Percentiles rank a stretch among this genome's conserved stretches.
phyloP scores from a whole-genome alignment of 345 rosid genomes.

The Zanthoxylum bungeanum region DNA sequence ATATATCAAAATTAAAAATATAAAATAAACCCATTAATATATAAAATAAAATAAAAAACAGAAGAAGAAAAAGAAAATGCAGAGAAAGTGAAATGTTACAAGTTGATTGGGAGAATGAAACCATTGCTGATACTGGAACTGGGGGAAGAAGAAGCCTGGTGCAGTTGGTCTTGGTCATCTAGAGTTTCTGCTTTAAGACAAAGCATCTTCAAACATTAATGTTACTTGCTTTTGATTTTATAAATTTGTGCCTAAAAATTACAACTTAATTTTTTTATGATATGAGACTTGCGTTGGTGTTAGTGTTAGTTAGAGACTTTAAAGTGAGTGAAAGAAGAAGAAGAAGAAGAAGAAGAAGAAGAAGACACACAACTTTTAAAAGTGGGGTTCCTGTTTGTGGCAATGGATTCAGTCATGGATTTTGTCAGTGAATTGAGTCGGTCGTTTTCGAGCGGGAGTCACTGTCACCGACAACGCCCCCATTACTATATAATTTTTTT shows the following conservation, averaged over 20 bases:
- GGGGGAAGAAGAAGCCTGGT: constrained; percentile 27
- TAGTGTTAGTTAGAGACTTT: not conserved
- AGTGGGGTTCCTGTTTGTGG: not conserved
- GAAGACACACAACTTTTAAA: not conserved
- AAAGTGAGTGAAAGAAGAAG: not conserved
- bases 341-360: not conserved
- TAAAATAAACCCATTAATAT: not conserved
- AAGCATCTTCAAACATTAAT: constrained; percentile 34
- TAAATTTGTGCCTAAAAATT: not conserved
- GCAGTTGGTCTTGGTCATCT: constrained; percentile 33
- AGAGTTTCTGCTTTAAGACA: constrained; percentile 56
- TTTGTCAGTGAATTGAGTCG: not conserved
- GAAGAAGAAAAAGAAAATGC: not conserved
- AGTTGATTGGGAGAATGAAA: constrained; percentile 49
- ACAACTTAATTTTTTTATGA: too few relatives aligned
- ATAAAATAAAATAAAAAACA: not conserved
- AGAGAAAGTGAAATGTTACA: constrained; percentile 26
- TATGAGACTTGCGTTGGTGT: not conserved
- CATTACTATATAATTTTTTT: not conserved
- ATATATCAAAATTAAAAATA: too few relatives aligned
- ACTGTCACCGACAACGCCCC: constrained; percentile 7
- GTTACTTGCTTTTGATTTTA: not conserved
- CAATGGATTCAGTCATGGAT: not conserved
- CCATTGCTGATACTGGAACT: constrained; percentile 20
- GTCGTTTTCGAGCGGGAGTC: not conserved